Evolutionary conservation across 805 yeast genomes (phyloP).

Genomic region (Suhomyces pyralidae): DNA sequence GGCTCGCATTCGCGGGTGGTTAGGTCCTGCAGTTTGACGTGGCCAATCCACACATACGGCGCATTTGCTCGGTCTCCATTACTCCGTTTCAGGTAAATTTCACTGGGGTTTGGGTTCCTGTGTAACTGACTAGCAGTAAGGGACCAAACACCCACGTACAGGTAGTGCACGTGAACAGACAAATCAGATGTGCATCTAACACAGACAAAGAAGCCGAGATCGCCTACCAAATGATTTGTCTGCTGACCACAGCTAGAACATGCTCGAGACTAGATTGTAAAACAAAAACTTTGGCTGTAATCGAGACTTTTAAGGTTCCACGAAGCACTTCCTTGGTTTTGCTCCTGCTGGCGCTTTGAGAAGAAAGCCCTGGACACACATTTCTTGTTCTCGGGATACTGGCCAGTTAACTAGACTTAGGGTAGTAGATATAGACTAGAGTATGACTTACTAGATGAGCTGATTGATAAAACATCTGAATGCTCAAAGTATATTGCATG

Average conservation of each 20-base stretch:
- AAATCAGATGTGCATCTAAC: too few species aligned
- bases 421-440: background rate
- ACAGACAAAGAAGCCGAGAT: too few species aligned
- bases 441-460: too few species aligned
- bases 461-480: too few species aligned
- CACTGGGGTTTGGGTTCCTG: background rate
- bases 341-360: constrained; percentile 67
- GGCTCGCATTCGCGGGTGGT: background rate
- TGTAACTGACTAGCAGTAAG: background rate
- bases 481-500: too few species aligned
- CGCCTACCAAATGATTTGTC: too few species aligned
- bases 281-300: too few species aligned
- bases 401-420: constrained; percentile 42
- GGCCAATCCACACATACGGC: background rate
- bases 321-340: constrained; percentile 75
- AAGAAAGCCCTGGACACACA: constrained; percentile 74
- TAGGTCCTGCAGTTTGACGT: background rate
- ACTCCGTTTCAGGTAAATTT: background rate
- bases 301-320: too few species aligned
- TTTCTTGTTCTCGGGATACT: constrained; percentile 86
- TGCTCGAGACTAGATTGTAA: too few species aligned
- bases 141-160: background rate
- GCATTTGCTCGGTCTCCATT: background rate
- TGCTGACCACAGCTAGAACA: too few species aligned
- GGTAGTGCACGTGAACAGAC: too few species aligned